phyloP scores from a whole-genome alignment of 176 grass and related monocot species.

The Phoenix roebelenii region DNA sequence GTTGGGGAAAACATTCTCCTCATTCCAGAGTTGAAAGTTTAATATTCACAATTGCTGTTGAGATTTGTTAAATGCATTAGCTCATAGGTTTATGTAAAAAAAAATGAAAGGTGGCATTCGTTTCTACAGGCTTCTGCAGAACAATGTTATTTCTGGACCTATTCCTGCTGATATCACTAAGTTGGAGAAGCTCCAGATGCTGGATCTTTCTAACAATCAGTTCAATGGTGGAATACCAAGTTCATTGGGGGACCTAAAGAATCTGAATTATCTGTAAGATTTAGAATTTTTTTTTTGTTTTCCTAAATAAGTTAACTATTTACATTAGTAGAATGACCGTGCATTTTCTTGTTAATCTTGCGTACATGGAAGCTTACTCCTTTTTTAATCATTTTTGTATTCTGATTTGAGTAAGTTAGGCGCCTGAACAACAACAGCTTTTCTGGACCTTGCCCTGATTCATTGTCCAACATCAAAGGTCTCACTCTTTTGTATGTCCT shows the following conservation, averaged over 20 bases:
- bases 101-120: not conserved
- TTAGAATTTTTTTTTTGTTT: constrained; percentile 3
- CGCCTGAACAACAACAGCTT: constrained; percentile 72
- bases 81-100: not conserved
- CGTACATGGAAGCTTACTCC: too few relatives aligned
- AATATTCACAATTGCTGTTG: too few relatives aligned
- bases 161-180: constrained; percentile 49
- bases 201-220: constrained; percentile 64
- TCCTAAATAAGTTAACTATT: too few relatives aligned
- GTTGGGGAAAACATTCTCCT: too few relatives aligned
- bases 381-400: constrained; percentile 1
- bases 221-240: constrained; percentile 56
- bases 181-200: constrained; percentile 33
- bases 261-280: constrained; percentile 56
- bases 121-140: constrained; percentile 41
- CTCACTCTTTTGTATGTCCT: constrained; percentile 39
- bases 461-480: constrained; percentile 32
- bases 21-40: too few relatives aligned
- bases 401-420: constrained; percentile 22
- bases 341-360: too few relatives aligned
- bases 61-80: too few relatives aligned
- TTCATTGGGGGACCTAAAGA: constrained; percentile 24
- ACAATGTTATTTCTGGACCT: constrained; percentile 53
- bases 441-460: constrained; percentile 56
- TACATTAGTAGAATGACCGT: too few relatives aligned